Evolutionary conservation across 208 protist genomes (phyloP).

Genomic region (Acanthamoeba comandoni): DNA sequence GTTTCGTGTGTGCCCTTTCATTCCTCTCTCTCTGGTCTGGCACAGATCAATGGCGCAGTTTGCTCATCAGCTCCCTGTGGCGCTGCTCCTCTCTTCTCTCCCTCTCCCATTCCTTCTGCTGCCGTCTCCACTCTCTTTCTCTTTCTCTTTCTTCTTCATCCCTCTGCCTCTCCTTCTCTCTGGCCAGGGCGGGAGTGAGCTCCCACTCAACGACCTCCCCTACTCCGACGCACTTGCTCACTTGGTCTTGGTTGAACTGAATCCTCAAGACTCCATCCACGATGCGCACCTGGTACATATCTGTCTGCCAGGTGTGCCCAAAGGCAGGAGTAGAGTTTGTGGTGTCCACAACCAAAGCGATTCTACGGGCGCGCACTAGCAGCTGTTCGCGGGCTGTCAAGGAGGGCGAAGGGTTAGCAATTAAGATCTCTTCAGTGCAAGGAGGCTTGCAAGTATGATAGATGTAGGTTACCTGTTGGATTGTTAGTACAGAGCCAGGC

Average conservation of each 20-base stretch:
- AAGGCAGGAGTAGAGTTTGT: constrained; percentile 23
- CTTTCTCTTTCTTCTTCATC: not conserved
- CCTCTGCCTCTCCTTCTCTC: constrained; percentile 1
- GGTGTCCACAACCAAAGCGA: constrained; percentile 30
- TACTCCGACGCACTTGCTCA: not conserved
- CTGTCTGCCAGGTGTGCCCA: constrained; percentile 8
- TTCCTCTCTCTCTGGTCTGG: too few relatives aligned
- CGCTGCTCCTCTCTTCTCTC: constrained; percentile 33
- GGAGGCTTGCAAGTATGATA: not conserved
- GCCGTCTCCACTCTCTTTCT: constrained; percentile 8
- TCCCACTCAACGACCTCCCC: constrained; percentile 56
- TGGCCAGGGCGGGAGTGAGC: constrained; percentile 45
- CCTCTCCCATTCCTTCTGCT: constrained; percentile 9
- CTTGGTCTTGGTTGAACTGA: constrained; percentile 7
- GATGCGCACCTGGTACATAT: constrained; percentile 52
- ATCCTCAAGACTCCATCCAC: constrained; percentile 7
- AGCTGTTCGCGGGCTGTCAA: constrained; percentile 1
- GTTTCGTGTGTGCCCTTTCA: too few relatives aligned
- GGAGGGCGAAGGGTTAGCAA: not conserved
- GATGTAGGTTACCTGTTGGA: not conserved
- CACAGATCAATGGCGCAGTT: not conserved
- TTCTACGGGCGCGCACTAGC: not conserved
- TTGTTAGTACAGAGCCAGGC: constrained; percentile 42
- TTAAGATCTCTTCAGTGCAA: not conserved
- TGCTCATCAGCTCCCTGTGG: constrained; percentile 43